A percentile compares a stretch with the other conserved stretches of the same genome.
Evolutionary conservation across 345 rosid species (phyloP).

Genomic region (Combretum micranthum): DNA sequence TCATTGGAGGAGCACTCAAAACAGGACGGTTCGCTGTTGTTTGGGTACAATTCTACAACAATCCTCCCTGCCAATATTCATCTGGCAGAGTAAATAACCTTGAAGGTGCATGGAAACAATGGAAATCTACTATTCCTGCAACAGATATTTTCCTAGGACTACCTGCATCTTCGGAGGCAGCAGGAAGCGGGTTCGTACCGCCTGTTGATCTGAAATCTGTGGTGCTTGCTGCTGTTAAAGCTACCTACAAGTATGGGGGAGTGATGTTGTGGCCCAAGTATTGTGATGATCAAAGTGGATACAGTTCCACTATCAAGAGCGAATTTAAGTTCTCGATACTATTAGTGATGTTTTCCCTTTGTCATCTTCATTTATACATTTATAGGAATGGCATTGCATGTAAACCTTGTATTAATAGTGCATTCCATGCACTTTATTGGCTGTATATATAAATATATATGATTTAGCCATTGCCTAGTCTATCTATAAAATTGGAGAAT

Average conservation of each 20-base stretch:
- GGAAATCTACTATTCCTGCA: constrained; percentile 36
- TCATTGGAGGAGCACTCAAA: constrained; percentile 33
- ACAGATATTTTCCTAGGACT: constrained; percentile 38
- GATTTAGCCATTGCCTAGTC: no score
- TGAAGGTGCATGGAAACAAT: constrained; percentile 39
- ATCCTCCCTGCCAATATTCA: constrained; percentile 44
- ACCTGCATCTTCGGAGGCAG: constrained; percentile 52
- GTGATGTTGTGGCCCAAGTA: constrained; percentile 62
- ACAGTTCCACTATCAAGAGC: constrained; percentile 31
- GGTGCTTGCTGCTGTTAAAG: constrained; percentile 37
- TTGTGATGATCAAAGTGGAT: constrained; percentile 43
- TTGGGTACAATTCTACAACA: constrained; percentile 63
- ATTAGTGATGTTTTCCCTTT: no score
- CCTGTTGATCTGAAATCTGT: constrained; percentile 26
- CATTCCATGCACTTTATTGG: no score
- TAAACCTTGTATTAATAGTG: no score
- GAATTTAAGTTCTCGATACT: constrained; percentile 23
- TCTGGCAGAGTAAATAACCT: constrained; percentile 25
- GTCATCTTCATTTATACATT: no score
- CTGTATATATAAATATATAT: no score
- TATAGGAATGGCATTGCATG: no score
- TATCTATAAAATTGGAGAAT: no score
- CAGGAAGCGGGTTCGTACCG: constrained; percentile 48
- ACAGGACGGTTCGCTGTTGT: constrained; percentile 48
- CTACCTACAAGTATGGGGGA: constrained; percentile 46